Percentiles rank a stretch among this genome's conserved stretches.
Conservation (phyloP, 768 basidiomycete genomes). For the Amylocystis lapponica region DNA sequence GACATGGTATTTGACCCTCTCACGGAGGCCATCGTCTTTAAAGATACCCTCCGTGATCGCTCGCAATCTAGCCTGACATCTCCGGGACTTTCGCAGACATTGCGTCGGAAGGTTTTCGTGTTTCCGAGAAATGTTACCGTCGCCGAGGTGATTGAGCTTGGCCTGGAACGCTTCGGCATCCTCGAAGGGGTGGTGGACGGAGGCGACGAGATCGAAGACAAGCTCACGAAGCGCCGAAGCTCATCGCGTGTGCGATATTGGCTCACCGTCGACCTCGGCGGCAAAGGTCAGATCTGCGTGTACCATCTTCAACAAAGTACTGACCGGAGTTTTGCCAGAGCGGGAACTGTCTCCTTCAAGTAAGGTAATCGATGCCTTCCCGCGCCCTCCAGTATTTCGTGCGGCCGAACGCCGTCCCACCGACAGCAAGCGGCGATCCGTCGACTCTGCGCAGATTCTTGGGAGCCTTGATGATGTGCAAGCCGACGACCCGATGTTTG, state of each 20-base stretch:
- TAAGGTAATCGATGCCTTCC: slow-evolving; percentile 80
- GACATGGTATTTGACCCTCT: slow-evolving; percentile 91
- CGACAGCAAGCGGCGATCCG: slow-evolving; percentile 76
- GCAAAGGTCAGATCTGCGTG: slow-evolving; percentile 48
- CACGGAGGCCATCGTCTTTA: slow-evolving; percentile 92
- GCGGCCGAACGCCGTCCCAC: slow-evolving; percentile 51
- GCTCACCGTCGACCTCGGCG: slow-evolving; percentile 52
- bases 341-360: slow-evolving; percentile 73
- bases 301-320: slow-evolving; percentile 1
- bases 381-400: slow-evolving; percentile 66
- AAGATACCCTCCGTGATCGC: slow-evolving; percentile 59
- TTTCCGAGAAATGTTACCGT: slow-evolving; percentile 95
- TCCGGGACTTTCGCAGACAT: slow-evolving; percentile 49
- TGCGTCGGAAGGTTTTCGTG: slow-evolving; percentile 79
- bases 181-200: slow-evolving; percentile 97
- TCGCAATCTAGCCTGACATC: slow-evolving; percentile 36
- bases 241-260: slow-evolving; percentile 75
- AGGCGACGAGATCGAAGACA: slow-evolving; percentile 96
- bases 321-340: slow-evolving; percentile 57
- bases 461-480: slow-evolving; percentile 71
- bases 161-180: slow-evolving; percentile 91
- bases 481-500: slow-evolving; percentile 82
- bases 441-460: slow-evolving; percentile 71
- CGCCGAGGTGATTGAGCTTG: slow-evolving; percentile 91
- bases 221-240: slow-evolving; percentile 76